Base-by-base conservation (phyloP, 2,329 filamentous ascomycete genomes). In the Pseudomassariella vexata region DNA sequence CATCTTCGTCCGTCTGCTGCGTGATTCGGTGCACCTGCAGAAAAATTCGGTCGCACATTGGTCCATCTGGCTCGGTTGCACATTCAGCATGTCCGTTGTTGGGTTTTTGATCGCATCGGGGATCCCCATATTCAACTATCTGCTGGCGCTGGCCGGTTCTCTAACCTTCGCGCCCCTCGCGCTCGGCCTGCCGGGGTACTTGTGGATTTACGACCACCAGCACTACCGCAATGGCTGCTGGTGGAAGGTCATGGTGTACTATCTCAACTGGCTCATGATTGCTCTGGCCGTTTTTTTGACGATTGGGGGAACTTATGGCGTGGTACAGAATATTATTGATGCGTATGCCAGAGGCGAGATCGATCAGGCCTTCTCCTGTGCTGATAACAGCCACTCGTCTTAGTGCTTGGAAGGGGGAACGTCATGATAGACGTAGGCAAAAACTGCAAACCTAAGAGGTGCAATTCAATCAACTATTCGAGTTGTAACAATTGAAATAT, bases 281-380 rank as follows among this genome's bases (percentile, higher is more conserved):
- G 26, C 46, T 1, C 32, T 62, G 1, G 58, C 55, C 0, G 46
- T 45, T 1, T 65, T 65, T 35, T 21, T 65, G 39, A 61, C 55
- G 2, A 38, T 63, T 14, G 59, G 57, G 10, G 62, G 62, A 3
- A 66, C 60, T 2, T 62, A 63, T 33, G 59, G 66, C 21, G 65
- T 69, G 3, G 60, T 73, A 16, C 56, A 66, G 35, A 56, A 66
- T 40, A 71, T 76, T 38, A 66, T 66, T 32, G 54, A 67, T 32
- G 68, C 70, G 1, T 75, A 74, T 45, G 61, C 57, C 4, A 56
- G 56, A 28, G 65, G 63, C 1, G 46, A 55, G 31, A 70, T 71
- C 35, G 60, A 60, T 20, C 52, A 50, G 24, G 64, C 65, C 0
- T 71, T 70, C 33, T 62, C 60, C n/a, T 70, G 66, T 37, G 62